phyloP scores from a whole-genome alignment of 2,329 filamentous ascomycete species.

The Ascochyta fabae region DNA sequence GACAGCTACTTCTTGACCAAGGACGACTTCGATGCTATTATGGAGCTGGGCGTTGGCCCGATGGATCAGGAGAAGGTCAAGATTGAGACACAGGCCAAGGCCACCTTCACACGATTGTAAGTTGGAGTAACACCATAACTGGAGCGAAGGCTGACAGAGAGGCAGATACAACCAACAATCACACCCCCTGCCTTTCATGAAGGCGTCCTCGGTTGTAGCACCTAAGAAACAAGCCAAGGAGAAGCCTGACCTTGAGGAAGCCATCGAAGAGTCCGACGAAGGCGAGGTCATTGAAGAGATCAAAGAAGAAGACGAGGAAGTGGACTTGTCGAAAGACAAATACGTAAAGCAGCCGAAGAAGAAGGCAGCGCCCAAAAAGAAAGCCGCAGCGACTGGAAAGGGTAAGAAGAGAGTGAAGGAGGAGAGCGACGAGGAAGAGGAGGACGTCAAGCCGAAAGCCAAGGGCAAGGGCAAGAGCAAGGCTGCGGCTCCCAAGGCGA shows the following conservation, averaged over 20 bases:
- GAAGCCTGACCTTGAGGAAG: slow-evolving; percentile 93
- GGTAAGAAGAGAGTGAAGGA: slow-evolving; percentile 45
- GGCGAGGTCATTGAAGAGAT: slow-evolving; percentile 55
- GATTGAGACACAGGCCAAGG: slow-evolving; percentile 84
- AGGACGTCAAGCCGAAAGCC: slow-evolving; percentile 57
- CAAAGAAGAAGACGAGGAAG: slow-evolving; percentile 72
- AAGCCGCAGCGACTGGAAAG: slow-evolving; percentile 54
- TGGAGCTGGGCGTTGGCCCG: slow-evolving; percentile 87
- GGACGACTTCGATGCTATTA: slow-evolving; percentile 91
- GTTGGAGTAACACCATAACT: slow-evolving; percentile 46
- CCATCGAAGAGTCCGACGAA: slow-evolving; percentile 87
- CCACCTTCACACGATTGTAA: slow-evolving; percentile 86
- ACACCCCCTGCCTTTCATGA: slow-evolving; percentile 96
- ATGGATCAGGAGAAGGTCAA: slow-evolving; percentile 78
- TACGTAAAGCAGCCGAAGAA: slow-evolving; percentile 92
- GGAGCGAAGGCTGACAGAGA: slow-evolving; percentile 16
- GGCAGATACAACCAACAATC: slow-evolving; percentile 80
- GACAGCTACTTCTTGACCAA: slow-evolving; percentile 94
- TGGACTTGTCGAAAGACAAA: slow-evolving; percentile 92
- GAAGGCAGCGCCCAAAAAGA: slow-evolving; percentile 60
- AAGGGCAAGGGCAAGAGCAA: slow-evolving; percentile 54
- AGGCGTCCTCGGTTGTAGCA: slow-evolving; percentile 77
- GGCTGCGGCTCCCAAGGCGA: slow-evolving; percentile 33
- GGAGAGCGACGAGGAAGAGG: slow-evolving; percentile 45
- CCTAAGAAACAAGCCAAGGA: slow-evolving; percentile 75